phyloP scores from a whole-genome alignment of 208 protist genomes.

The Leishmania turanica region DNA sequence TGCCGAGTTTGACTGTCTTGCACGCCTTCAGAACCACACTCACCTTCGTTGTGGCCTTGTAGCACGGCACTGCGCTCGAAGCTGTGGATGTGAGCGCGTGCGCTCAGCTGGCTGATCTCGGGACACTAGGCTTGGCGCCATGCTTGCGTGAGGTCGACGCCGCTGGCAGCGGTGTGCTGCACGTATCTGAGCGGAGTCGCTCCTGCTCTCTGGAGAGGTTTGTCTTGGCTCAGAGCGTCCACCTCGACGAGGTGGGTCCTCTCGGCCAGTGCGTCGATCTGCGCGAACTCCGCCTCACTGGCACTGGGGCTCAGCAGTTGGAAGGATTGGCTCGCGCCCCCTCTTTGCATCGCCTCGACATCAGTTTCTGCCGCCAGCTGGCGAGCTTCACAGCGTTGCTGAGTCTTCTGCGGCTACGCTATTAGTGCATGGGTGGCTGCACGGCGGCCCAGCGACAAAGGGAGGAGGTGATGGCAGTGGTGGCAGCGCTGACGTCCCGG shows the following conservation, averaged over 20 bases:
- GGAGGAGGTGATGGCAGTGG: background rate
- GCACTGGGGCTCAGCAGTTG: background rate
- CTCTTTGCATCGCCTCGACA: slow-evolving; percentile 16
- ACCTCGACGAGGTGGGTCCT: slow-evolving; percentile 7
- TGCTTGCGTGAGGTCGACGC: slow-evolving; percentile 16
- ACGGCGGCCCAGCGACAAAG: slow-evolving; percentile 9
- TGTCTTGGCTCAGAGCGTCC: slow-evolving; percentile 5
- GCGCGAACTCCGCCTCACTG: slow-evolving; percentile 7
- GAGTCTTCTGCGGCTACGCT: slow-evolving; percentile 4
- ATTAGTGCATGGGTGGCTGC: slow-evolving; percentile 8
- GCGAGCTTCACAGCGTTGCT: slow-evolving; percentile 8
- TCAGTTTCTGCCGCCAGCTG: slow-evolving; percentile 27
- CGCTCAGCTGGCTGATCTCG: slow-evolving; percentile 18
- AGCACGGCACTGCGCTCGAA: slow-evolving; percentile 9
- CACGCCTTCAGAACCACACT: slow-evolving; percentile 25
- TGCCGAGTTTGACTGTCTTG: slow-evolving; percentile 17
- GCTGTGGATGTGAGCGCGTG: slow-evolving; percentile 24
- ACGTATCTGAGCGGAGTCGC: slow-evolving; percentile 5
- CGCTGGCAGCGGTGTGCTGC: slow-evolving; percentile 7
- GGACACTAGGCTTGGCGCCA: slow-evolving; percentile 17
- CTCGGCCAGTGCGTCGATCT: slow-evolving; percentile 17
- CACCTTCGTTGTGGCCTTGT: slow-evolving; percentile 20
- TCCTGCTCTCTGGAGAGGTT: slow-evolving; percentile 16
- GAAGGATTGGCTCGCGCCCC: slow-evolving; percentile 10
- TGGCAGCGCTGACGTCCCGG: slow-evolving; percentile 1